Base-by-base conservation (phyloP, 2,329 filamentous ascomycete species). In the Curvularia lunata region DNA sequence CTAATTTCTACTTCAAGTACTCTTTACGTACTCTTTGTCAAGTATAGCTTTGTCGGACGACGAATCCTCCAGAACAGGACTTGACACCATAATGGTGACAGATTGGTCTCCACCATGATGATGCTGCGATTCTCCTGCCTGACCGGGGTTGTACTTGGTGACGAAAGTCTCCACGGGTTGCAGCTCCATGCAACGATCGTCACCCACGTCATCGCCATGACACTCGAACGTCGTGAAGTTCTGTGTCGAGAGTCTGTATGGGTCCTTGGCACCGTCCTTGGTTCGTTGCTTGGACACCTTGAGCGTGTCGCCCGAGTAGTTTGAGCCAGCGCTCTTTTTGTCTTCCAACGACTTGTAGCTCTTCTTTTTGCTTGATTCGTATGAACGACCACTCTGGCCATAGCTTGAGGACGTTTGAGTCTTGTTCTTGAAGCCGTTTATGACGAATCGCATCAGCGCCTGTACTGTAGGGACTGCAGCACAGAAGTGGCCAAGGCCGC, bases 401-500 rank as follows among this genome's bases (percentile, higher is more conserved):
- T 53, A 53, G 42, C 50, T 37, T 16, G 50, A 30, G 18, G 30
- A 34, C 18, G 13, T 13, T 25, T 46, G 32, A 13, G 30, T 53
- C 12, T 42, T 42, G 27, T 38, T 46, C 50, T 47, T 47, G 21
- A 53, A 53, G 19, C 50, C 41, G 16, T 53, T 47, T 1, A 34
- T 23, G 30, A 42, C 43, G 42, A 37, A 53, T 47, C 50, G 30
- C 40, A 53, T 47, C 23, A 53, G 38, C 8, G 32, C 32, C n/a
- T 30, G 43, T 23, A 47, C n/a, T 4, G 50, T 53, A 41, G 50
- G 50, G 16, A 53, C 50, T 21, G 30, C 50, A 45, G 50, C 50
- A 21, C 50, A 53, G n/a, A 53, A 13, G 42, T 53, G 50, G 10
- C 40, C 50, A 46, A 53, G 40, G 25, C 41, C 50, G 42, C 50